Percentiles rank a stretch among this genome's conserved stretches.
Conservation (phyloP, 768 basidiomycete genomes). For the Hirschioporus abietinus region DNA sequence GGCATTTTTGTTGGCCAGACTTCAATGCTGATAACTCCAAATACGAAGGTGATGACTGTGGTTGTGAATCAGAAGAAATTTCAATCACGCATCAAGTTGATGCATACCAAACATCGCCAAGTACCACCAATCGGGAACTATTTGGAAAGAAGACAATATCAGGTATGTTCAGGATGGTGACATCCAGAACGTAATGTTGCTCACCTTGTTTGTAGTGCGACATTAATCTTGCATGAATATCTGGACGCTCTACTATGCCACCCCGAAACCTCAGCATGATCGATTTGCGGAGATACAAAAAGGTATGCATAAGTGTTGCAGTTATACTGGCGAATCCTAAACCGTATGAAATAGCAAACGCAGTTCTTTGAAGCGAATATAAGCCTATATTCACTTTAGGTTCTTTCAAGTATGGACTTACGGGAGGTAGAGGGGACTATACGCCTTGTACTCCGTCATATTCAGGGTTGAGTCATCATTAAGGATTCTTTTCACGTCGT, state of each 20-base stretch:
- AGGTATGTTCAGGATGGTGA: not conserved
- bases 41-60: constrained; percentile 54
- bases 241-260: constrained; percentile 72
- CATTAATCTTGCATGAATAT: constrained; percentile 87
- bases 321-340: constrained; percentile 82
- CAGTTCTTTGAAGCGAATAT: constrained; percentile 27
- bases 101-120: constrained; percentile 50
- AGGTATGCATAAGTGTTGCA: constrained; percentile 64
- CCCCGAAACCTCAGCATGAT: constrained; percentile 68
- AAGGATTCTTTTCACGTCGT: constrained; percentile 56
- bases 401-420: constrained; percentile 18
- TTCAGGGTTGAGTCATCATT: constrained; percentile 53
- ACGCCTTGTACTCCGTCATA: constrained; percentile 45
- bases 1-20: constrained; percentile 72
- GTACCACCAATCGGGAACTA: constrained; percentile 87
- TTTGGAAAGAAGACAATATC: not conserved
- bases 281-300: constrained; percentile 73
- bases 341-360: constrained; percentile 76
- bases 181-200: not conserved
- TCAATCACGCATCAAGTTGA: not conserved
- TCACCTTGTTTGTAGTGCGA: constrained; percentile 49
- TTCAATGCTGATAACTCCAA: constrained; percentile 66
- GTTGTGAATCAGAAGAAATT: not conserved
- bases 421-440: constrained; percentile 61
- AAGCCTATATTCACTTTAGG: constrained; percentile 17